These are phyloP conservation scores for Albugo laibachii DNA, from an alignment of 352 stramenopile genomes.

Conservation along the genomic window DNA sequence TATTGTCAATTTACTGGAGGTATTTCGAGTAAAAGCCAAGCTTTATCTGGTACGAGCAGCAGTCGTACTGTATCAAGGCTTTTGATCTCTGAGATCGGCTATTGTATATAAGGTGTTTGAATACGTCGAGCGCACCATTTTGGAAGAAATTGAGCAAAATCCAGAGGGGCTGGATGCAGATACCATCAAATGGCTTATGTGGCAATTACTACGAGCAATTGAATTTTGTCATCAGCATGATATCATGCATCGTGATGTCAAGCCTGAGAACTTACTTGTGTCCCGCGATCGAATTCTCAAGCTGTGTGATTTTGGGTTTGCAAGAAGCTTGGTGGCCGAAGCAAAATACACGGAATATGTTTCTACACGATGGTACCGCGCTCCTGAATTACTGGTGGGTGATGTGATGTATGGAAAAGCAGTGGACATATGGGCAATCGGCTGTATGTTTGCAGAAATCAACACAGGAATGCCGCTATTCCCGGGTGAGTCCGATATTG, in stretches of 20 bases:
- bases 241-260: constrained; percentile 91
- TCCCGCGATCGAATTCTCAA: constrained; percentile 89
- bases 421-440: constrained; percentile 94
- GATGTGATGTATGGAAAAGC: constrained; percentile 86
- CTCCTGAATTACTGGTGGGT: constrained; percentile 82
- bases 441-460: constrained; percentile 92
- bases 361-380: constrained; percentile 88
- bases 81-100: not conserved
- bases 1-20: constrained; percentile 72
- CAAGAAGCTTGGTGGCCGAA: constrained; percentile 32
- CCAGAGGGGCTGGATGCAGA: constrained; percentile 44
- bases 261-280: constrained; percentile 88
- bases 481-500: constrained; percentile 91
- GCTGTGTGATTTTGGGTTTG: constrained; percentile 80
- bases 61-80: not conserved
- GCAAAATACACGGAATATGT: constrained; percentile 81
- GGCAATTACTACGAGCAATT: constrained; percentile 64
- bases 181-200: constrained; percentile 63
- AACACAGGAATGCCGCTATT: constrained; percentile 92
- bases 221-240: constrained; percentile 92
- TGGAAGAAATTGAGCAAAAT: constrained; percentile 80
- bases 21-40: constrained; percentile 70
- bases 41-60: constrained; percentile 25
- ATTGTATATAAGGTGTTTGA: constrained; percentile 39
- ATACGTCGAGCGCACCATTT: constrained; percentile 75